Evolutionary conservation across 768 basidiomycete genomes (phyloP).

Genomic region (Rhodotorula taiwanensis): DNA sequence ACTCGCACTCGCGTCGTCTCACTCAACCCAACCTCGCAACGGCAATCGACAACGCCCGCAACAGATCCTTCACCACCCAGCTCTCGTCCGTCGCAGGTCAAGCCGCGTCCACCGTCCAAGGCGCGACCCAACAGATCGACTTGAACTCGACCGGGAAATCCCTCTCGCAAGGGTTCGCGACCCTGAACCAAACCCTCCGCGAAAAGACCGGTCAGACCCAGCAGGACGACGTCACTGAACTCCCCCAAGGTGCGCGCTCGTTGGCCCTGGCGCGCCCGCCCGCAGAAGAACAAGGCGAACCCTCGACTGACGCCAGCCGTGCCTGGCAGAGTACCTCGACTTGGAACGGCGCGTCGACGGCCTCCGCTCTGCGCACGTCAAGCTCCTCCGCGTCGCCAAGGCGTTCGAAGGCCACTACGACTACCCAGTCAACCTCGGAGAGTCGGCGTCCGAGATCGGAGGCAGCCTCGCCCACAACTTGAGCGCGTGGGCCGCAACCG

Average conservation of each 20-base stretch:
- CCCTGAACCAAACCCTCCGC: slow-evolving; percentile 38
- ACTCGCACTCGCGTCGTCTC: too few species aligned
- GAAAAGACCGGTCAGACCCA: slow-evolving; percentile 84
- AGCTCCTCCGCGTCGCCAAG: slow-evolving; percentile 64
- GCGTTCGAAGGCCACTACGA: slow-evolving; percentile 66
- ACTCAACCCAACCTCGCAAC: too few species aligned
- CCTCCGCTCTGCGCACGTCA: slow-evolving; percentile 52
- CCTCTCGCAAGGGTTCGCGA: slow-evolving; percentile 28
- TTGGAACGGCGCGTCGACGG: slow-evolving; percentile 93
- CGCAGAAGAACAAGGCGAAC: neutral
- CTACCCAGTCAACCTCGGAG: slow-evolving; percentile 64
- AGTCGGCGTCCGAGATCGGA: slow-evolving; percentile 66
- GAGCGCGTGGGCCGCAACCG: slow-evolving; percentile 67
- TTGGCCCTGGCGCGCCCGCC: neutral
- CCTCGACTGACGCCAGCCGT: neutral
- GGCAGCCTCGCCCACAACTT: slow-evolving; percentile 65
- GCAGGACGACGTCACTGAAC: slow-evolving; percentile 88
- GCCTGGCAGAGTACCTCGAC: slow-evolving; percentile 77
- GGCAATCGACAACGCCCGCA: neutral
- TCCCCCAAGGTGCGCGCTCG: slow-evolving; percentile 62
- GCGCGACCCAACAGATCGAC: slow-evolving; percentile 22
- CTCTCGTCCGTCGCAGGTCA: slow-evolving; percentile 25
- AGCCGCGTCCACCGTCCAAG: slow-evolving; percentile 16
- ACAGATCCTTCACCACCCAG: slow-evolving; percentile 12
- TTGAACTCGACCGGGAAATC: slow-evolving; percentile 22